Percentiles rank a stretch among this genome's conserved stretches.
phyloP scores from a whole-genome alignment of 2,329 filamentous ascomycete species.

The Xylariaceae sp. region DNA sequence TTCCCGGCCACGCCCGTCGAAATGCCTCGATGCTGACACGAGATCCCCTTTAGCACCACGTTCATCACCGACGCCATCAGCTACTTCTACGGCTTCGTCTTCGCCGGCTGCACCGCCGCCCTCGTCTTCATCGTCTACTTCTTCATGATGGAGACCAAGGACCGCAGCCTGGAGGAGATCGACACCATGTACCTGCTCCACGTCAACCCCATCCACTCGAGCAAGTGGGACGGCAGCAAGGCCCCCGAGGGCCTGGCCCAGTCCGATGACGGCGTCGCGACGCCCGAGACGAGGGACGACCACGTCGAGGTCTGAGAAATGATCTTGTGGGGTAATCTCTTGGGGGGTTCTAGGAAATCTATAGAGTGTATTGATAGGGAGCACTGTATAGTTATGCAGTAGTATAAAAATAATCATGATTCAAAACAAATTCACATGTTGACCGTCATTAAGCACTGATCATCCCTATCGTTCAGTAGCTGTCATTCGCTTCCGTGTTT shows the following conservation, averaged over 20 bases:
- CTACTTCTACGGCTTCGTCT: constrained; percentile 68
- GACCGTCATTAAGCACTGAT: too few species aligned
- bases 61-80: constrained; percentile 69
- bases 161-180: constrained; percentile 69
- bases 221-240: constrained; percentile 31
- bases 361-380: too few species aligned
- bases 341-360: too few species aligned
- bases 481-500: too few species aligned
- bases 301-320: background rate
- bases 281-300: background rate
- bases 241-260: constrained; percentile 5
- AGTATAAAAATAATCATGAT: too few species aligned
- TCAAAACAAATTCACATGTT: too few species aligned
- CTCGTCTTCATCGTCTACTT: constrained; percentile 67
- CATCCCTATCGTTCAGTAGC: too few species aligned
- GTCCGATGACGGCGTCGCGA: background rate
- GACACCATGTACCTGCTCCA: constrained; percentile 66
- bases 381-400: too few species aligned
- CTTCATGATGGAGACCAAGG: constrained; percentile 70
- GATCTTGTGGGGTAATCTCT: background rate
- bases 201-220: constrained; percentile 46
- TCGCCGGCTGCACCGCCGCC: constrained; percentile 62
- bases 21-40: constrained; percentile 21
- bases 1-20: background rate
- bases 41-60: constrained; percentile 45